These are phyloP conservation scores for Harrya chromipes DNA, from an alignment of 768 basidiomycete genomes.

Conservation along the genomic window DNA sequence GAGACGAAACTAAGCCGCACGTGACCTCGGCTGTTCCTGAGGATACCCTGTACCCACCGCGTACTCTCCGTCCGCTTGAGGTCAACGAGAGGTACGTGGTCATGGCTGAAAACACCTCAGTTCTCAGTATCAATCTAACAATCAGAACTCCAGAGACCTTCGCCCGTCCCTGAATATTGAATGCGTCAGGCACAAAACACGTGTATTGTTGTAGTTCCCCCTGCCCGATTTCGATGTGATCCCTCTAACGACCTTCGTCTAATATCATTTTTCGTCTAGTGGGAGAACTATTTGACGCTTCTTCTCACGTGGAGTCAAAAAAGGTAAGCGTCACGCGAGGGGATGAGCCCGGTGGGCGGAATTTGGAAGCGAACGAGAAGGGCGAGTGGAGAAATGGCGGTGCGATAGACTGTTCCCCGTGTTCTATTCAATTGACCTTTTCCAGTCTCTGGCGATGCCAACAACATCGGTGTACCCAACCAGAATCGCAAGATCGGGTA, in stretches of 20 bases:
- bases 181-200: not conserved
- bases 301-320: not conserved
- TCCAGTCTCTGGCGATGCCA: not conserved
- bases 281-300: not conserved
- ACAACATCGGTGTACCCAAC: not conserved
- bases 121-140: too few species aligned
- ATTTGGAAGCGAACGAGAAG: not conserved
- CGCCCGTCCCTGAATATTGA: too few species aligned
- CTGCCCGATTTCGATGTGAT: conserved; percentile 5
- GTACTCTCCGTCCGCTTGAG: too few species aligned
- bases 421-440: not conserved
- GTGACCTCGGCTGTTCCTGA: too few species aligned
- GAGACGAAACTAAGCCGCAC: too few species aligned
- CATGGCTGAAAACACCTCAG: too few species aligned
- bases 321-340: not conserved
- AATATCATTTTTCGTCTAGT: too few species aligned
- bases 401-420: not conserved
- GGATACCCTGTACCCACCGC: too few species aligned
- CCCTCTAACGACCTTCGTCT: not conserved
- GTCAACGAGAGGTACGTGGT: too few species aligned
- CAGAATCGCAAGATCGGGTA: not conserved
- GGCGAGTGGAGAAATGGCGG: not conserved
- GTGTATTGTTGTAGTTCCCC: not conserved
- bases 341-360: not conserved
- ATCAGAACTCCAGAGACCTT: too few species aligned